Evolutionary conservation across 176 grass and related monocot genomes (phyloP).

Genomic region (Saccharum officinarum): DNA sequence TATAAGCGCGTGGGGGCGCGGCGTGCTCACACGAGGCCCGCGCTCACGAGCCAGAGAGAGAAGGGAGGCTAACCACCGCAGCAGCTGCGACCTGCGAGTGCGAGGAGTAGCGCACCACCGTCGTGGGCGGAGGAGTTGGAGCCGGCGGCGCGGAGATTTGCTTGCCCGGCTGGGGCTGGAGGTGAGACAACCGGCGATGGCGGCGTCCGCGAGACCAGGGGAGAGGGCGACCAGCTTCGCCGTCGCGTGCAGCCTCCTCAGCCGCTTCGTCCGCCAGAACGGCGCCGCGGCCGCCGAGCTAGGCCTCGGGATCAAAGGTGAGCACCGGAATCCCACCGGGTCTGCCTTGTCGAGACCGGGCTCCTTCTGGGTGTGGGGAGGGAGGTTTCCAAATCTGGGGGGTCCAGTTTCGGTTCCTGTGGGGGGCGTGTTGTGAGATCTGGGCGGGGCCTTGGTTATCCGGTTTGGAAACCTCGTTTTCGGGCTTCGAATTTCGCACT

Average conservation of each 20-base stretch:
- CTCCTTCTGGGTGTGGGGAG: not conserved
- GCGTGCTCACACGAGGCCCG: constrained; percentile 14
- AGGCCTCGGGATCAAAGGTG: constrained; percentile 75
- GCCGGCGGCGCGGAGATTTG: not conserved
- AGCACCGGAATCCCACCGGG: not conserved
- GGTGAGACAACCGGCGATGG: constrained; percentile 9
- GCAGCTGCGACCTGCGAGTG: not conserved
- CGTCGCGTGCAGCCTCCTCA: constrained; percentile 81
- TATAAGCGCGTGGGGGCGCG: constrained; percentile 22
- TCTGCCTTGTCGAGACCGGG: not conserved
- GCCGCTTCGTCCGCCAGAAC: constrained; percentile 90
- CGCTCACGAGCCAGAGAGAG: not conserved
- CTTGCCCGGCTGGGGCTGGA: not conserved
- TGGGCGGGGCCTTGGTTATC: not conserved
- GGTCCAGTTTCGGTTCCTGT: not conserved
- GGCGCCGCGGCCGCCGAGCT: constrained; percentile 64
- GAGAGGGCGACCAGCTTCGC: constrained; percentile 82
- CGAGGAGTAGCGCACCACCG: not conserved
- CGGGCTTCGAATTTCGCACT: not conserved
- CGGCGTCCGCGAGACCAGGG: constrained; percentile 59
- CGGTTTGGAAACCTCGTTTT: not conserved
- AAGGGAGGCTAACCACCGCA: not conserved
- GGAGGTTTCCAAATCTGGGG: not conserved
- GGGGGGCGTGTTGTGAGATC: constrained; percentile 29
- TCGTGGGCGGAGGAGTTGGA: not conserved